Conservation (phyloP, 805 yeast genomes). For the Maudiozyma saulgeensis region DNA sequence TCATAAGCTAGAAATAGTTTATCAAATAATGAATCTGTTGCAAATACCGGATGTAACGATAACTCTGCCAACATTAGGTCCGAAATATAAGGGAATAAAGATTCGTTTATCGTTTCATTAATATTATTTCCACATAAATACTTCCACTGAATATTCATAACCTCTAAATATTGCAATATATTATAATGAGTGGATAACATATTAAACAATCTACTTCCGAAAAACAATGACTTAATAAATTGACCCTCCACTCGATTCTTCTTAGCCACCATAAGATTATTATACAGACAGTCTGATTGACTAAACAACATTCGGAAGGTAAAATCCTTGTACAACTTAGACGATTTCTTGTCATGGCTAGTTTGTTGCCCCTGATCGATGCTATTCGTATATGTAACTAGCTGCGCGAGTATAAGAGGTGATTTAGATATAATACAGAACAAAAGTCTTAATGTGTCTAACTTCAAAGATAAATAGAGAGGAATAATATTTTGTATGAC, state of each 20-base stretch:
- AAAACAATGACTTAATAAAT: slow-evolving; percentile 16
- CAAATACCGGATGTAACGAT: slow-evolving; percentile 12
- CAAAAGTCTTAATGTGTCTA: slow-evolving; percentile 3
- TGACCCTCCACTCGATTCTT: neutral
- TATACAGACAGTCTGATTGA: slow-evolving; percentile 6
- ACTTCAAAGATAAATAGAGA: slow-evolving; percentile 17
- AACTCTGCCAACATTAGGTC: slow-evolving; percentile 12
- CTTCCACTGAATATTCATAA: slow-evolving; percentile 16
- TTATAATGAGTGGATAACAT: slow-evolving; percentile 10
- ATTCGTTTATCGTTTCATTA: neutral
- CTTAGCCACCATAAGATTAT: slow-evolving; percentile 6
- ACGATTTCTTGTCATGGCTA: neutral
- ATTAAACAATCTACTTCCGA: slow-evolving; percentile 29
- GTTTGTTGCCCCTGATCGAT: neutral
- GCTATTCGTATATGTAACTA: slow-evolving; percentile 9
- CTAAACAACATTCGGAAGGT: neutral
- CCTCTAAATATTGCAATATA: slow-evolving; percentile 15
- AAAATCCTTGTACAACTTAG: neutral
- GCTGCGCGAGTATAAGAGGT: slow-evolving; percentile 14
- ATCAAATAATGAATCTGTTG: slow-evolving; percentile 12
- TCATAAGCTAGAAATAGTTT: slow-evolving; percentile 10
- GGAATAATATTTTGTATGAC: slow-evolving; percentile 17
- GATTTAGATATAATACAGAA: slow-evolving; percentile 7
- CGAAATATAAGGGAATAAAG: slow-evolving; percentile 1
- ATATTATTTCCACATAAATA: slow-evolving; percentile 5